Base-by-base conservation (phyloP, 306 rosid species). In the Medicago lupulina region DNA sequence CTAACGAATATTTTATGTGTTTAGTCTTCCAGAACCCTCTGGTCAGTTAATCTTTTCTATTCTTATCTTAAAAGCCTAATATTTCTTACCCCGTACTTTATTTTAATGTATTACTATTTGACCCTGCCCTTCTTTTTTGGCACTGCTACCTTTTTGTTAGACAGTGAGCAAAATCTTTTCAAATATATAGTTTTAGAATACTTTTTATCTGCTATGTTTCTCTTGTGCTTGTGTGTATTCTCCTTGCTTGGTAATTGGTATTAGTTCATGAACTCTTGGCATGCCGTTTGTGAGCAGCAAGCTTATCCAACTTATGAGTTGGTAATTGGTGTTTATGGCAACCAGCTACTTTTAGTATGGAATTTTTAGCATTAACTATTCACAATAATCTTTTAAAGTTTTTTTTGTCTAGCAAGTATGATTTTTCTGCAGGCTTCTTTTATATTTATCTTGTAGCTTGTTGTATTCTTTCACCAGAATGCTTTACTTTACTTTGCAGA, bases 391-490 rank as follows among this genome's bases (percentile, higher is more conserved):
- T 28, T 28, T 28, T 28, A 28, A 18, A 46, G 17, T 10, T 58
- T 69, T 75, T 39, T 68, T 50, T 40, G 15, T 70, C 16, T 77
- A 59, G 55, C 41, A 67, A 74, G 23, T 21, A 47, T 51, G 57
- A 31, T 65, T 67, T 51, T 60, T 73, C 73, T n/a, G 17, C 21
- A 40, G 44, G 55, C 44, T 74, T 51, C 38, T 54, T 53, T 43
- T 63, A 62, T 68, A 28, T 70, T 74, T 49, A 36, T 69, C 72
- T 49, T 44, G 40, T 69, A 23, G 67, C 44, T 70, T 28, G 31
- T 49, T 50, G 59, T 59, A 23, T 40, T 83, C 31, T 70, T 78
- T 58, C 65, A 12, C 55, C 55, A 66, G 72, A 71, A 74, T 28
- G 60, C 74, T 70, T 34, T 44, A 63, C 43, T 25, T 25, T 34